Base-by-base conservation (phyloP, 495 filamentous ascomycete genomes). In the Tuber borchii region DNA sequence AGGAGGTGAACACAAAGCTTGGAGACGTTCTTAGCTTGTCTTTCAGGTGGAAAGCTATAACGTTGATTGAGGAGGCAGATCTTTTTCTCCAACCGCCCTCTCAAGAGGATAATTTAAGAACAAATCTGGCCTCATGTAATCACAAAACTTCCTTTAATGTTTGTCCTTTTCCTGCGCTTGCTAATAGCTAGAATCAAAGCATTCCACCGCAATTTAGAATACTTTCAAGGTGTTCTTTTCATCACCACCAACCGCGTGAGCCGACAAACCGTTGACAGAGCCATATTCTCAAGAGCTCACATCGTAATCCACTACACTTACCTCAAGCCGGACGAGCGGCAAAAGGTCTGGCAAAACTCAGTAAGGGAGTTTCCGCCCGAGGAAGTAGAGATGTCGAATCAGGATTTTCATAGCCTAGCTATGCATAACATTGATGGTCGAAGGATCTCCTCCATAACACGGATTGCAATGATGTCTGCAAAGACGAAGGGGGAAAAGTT, bases 11-110 rank as follows among this genome's bases (percentile, higher is more conserved):
- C 48, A 56, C 14, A n/a, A 73, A 69, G 16, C n/a, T 76, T 1
- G 45, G 42, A 74, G 39, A 9, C 16, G 40, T 43, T 8, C 46
- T 76, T 19, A 8, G 74, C 34, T 16, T 46, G 42, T 31, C 74
- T 17, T 22, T 72, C 19, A 61, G 34, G n/a, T 76, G 74, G 74
- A 39, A 68, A 22, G 74, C 74, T 8, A 65, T 76, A 42, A 31
- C 65, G 17, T 40, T 76, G 0, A 84, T 91, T 0, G 90, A 91
- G 72, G 89, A 92, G 82, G 88, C 87, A 51, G 90, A 92, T 76
- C 87, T 90, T 17, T 91, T 90, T 83, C 86, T 91, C 39, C 86
- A 90, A 82, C 87, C 70, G 75, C 89, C 83, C 74, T 88, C 83
- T 82, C 86, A 80, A 40, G 79, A 84, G 9, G 31, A 31, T 10